Evolutionary conservation across 257 asterid species (phyloP).

Genomic region (Scutellaria baicalensis): DNA sequence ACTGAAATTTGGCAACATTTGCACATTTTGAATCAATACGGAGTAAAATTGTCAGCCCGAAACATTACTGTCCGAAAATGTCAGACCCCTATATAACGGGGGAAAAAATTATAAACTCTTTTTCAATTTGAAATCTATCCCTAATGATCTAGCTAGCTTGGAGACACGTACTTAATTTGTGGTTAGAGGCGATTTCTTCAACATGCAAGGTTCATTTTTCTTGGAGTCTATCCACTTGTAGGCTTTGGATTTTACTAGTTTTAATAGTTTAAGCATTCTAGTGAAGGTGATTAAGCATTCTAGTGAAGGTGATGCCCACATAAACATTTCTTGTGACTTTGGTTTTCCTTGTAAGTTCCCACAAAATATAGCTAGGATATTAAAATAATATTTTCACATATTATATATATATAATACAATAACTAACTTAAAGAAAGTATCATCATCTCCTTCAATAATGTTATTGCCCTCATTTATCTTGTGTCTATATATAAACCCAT

Average conservation of each 20-base stretch:
- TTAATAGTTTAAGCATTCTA: neutral
- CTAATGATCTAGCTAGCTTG: too few species aligned
- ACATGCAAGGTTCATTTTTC: too few species aligned
- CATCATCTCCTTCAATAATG: constrained; percentile 2
- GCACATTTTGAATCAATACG: too few species aligned
- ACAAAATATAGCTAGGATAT: neutral
- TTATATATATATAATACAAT: neutral
- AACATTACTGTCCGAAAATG: too few species aligned
- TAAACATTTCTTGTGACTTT: constrained; percentile 18
- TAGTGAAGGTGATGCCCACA: neutral
- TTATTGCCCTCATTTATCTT: neutral
- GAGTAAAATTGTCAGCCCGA: too few species aligned
- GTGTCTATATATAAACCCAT: constrained; percentile 1
- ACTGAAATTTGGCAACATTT: too few species aligned
- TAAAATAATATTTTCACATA: neutral
- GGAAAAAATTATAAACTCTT: too few species aligned
- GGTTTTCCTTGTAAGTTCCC: constrained; percentile 15
- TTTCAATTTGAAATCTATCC: too few species aligned
- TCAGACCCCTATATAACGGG: too few species aligned
- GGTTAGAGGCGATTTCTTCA: too few species aligned
- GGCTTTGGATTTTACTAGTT: constrained; percentile 5
- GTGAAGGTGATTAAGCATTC: constrained; percentile 1
- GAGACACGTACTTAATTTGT: too few species aligned
- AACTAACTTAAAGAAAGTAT: constrained; percentile 12
- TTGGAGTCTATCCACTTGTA: neutral